Percentiles rank a stretch among this genome's conserved stretches.
Evolutionary conservation across 2,329 filamentous ascomycete species (phyloP).

Genomic region (Neocucurbitaria cava): DNA sequence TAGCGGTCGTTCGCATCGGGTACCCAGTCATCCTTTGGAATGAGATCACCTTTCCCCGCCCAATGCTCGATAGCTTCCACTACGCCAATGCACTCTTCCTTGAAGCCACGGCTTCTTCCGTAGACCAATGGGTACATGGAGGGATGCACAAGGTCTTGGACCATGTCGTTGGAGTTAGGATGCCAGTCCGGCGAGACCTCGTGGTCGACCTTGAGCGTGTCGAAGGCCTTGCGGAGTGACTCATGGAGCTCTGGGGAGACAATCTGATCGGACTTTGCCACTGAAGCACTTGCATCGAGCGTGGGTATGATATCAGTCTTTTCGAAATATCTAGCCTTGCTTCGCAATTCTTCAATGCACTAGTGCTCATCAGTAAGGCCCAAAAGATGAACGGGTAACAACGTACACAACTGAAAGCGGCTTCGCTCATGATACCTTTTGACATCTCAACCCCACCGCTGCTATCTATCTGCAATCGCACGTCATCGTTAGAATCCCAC

Average conservation of each 20-base stretch:
- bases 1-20: not conserved
- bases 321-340: slow-evolving; percentile 58
- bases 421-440: slow-evolving; percentile 19
- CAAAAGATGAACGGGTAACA: not conserved
- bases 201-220: slow-evolving; percentile 57
- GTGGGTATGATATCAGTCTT: slow-evolving; percentile 52
- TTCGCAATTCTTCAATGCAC: slow-evolving; percentile 54
- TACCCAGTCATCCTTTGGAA: slow-evolving; percentile 3
- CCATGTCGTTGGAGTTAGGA: slow-evolving; percentile 62
- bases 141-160: slow-evolving; percentile 69
- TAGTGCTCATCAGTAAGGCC: slow-evolving; percentile 1
- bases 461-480: not conserved
- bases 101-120: slow-evolving; percentile 55
- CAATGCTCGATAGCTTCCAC: slow-evolving; percentile 34
- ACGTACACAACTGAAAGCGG: slow-evolving; percentile 24
- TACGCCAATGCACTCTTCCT: slow-evolving; percentile 35
- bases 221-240: slow-evolving; percentile 54
- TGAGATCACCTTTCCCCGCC: slow-evolving; percentile 39
- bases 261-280: slow-evolving; percentile 62
- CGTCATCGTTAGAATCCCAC: slow-evolving; percentile 5
- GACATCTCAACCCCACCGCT: not conserved
- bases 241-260: slow-evolving; percentile 50
- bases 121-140: slow-evolving; percentile 68
- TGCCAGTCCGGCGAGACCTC: slow-evolving; percentile 60
- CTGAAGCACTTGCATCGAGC: slow-evolving; percentile 54